Evolutionary conservation across 129 eudicot species (phyloP).

Genomic region (Centella asiatica): DNA sequence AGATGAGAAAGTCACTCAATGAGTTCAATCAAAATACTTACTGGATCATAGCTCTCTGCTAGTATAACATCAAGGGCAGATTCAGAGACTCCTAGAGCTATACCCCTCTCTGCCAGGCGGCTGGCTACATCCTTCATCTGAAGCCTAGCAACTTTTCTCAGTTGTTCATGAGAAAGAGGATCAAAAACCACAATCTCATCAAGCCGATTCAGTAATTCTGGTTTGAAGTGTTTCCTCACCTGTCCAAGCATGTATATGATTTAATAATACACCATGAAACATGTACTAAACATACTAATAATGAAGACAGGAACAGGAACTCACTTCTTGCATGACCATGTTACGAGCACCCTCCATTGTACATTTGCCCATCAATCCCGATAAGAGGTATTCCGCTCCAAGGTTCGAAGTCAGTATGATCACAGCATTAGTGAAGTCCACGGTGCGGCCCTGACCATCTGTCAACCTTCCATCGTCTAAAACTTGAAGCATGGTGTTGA

Average conservation of each 20-base stretch:
- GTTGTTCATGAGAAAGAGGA: slow-evolving; percentile 85
- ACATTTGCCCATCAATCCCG: slow-evolving; percentile 67
- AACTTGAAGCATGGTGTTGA: slow-evolving; percentile 84
- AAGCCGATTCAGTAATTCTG: slow-evolving; percentile 73
- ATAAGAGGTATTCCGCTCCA: slow-evolving; percentile 75
- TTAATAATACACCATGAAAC: neutral
- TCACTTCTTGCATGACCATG: slow-evolving; percentile 79
- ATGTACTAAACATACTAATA: neutral
- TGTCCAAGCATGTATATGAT: neutral
- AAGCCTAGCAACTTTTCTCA: slow-evolving; percentile 68
- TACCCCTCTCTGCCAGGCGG: slow-evolving; percentile 85
- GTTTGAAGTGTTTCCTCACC: slow-evolving; percentile 90
- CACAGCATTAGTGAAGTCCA: slow-evolving; percentile 86
- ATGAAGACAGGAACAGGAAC: neutral
- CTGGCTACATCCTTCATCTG: slow-evolving; percentile 80
- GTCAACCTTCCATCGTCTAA: slow-evolving; percentile 93
- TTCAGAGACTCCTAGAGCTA: slow-evolving; percentile 85
- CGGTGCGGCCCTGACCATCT: slow-evolving; percentile 93
- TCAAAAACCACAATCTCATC: slow-evolving; percentile 95
- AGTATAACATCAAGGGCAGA: slow-evolving; percentile 74
- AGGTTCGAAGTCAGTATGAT: slow-evolving; percentile 93
- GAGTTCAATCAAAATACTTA: slow-evolving; percentile 17
- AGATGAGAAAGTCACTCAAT: too few relatives aligned
- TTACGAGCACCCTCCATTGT: slow-evolving; percentile 66
- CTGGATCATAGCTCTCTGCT: slow-evolving; percentile 87